Conservation (phyloP, 2,329 filamentous ascomycete species). For the Pyrenophora tritici-repentis region DNA sequence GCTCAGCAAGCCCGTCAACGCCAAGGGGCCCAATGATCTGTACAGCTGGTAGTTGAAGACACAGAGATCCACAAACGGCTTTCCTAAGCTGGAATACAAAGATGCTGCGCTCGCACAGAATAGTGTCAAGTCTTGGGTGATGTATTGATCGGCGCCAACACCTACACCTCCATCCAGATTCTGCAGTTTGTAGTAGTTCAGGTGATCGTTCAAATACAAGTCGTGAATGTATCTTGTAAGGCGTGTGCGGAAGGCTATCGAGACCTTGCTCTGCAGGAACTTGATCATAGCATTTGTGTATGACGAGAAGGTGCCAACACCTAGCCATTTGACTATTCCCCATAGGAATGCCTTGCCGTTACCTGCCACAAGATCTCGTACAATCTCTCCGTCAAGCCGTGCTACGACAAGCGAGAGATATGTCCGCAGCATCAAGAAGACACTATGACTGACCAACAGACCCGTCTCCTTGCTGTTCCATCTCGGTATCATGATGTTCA, state of each 20-base stretch:
- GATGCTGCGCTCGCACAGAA: conserved; percentile 93
- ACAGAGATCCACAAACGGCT: conserved; percentile 93
- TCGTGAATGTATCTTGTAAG: conserved; percentile 97
- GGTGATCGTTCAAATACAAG: conserved; percentile 88
- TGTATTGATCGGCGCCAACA: conserved; percentile 92
- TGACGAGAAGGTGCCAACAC: conserved; percentile 87
- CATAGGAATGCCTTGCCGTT: conserved; percentile 86
- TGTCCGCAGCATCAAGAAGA: conserved; percentile 88
- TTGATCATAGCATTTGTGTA: conserved; percentile 99
- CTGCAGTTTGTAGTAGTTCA: conserved; percentile 94
- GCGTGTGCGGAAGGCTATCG: conserved; percentile 94
- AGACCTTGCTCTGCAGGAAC: conserved; percentile 95
- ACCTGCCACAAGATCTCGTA: conserved; percentile 92
- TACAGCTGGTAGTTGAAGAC: conserved; percentile 99
- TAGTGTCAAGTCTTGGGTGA: conserved; percentile 92
- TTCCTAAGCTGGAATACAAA: conserved; percentile 94
- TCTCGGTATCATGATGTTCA: conserved; percentile 96
- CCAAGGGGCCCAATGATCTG: conserved; percentile 84
- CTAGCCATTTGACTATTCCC: conserved; percentile 94
- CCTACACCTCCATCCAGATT: conserved; percentile 93
- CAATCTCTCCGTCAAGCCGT: conserved; percentile 91
- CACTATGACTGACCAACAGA: conserved; percentile 81
- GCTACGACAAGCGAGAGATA: conserved; percentile 94
- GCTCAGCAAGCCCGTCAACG: conserved; percentile 80
- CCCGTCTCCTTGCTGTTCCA: conserved; percentile 97